Evolutionary conservation across 306 rosid genomes (phyloP).

Genomic region (Canavalia ensiformis): DNA sequence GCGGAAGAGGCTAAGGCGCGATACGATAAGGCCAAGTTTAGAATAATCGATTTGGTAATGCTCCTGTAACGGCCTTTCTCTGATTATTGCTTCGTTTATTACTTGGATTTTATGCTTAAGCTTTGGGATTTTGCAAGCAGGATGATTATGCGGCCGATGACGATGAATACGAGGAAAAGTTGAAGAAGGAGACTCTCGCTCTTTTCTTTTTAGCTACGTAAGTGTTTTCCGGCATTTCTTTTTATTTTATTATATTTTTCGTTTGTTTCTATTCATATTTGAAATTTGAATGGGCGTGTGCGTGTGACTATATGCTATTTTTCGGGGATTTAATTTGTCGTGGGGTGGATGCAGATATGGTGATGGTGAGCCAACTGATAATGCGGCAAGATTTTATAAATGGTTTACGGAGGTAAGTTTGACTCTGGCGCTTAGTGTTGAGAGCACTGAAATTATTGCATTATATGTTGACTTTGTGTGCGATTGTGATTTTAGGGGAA

Average conservation of each 20-base stretch:
- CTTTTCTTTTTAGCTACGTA: conserved; percentile 97
- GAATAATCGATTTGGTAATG: conserved; percentile 88
- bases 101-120: conserved; percentile 37
- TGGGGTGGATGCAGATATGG: conserved; percentile 78
- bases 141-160: conserved; percentile 91
- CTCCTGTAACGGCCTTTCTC: background rate
- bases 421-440: background rate
- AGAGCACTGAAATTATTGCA: conserved; percentile 9
- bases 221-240: conserved; percentile 39
- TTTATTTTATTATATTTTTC: background rate
- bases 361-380: conserved; percentile 99
- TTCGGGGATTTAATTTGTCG: conserved; percentile 37
- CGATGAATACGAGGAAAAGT: conserved; percentile 78
- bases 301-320: background rate
- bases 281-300: too few relatives aligned
- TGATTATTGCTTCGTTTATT: background rate
- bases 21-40: conserved; percentile 79
- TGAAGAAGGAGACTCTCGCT: conserved; percentile 72
- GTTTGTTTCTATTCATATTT: background rate
- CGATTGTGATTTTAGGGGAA: conserved; percentile 63
- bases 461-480: conserved; percentile 26
- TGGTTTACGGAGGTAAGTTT: conserved; percentile 88
- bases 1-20: conserved; percentile 92
- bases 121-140: conserved; percentile 50
- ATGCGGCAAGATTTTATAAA: conserved; percentile 93